Percentiles rank a stretch among this genome's conserved stretches.
phyloP scores from a whole-genome alignment of 345 rosid species.

The Leavenworthia alabamica region DNA sequence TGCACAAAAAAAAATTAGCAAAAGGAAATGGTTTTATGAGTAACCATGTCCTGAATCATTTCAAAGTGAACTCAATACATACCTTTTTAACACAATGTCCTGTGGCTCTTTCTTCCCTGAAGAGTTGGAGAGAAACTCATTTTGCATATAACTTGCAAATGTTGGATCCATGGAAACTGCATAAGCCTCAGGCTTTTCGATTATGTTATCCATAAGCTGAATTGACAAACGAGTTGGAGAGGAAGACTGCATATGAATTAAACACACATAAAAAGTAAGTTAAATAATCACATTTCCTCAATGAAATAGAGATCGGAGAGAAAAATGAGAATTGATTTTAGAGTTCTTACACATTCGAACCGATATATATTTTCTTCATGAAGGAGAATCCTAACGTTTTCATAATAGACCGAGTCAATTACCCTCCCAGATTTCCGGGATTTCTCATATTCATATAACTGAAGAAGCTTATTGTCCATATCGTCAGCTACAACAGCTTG shows the following conservation, averaged over 20 bases:
- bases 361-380: constrained; percentile 89
- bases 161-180: constrained; percentile 84
- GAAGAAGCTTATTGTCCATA: constrained; percentile 81
- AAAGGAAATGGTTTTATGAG: not conserved
- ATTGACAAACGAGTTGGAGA: constrained; percentile 52
- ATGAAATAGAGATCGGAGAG: not conserved
- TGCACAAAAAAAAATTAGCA: constrained; percentile 31
- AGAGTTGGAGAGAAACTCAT: constrained; percentile 55
- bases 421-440: constrained; percentile 54
- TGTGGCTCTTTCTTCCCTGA: constrained; percentile 64
- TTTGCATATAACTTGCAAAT: constrained; percentile 69
- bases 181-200: constrained; percentile 73
- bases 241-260: constrained; percentile 49
- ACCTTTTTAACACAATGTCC: constrained; percentile 62
- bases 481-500: constrained; percentile 88
- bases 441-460: constrained; percentile 71
- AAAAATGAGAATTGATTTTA: not conserved
- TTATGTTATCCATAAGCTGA: constrained; percentile 76
- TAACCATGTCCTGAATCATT: not conserved
- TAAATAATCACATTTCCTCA: not conserved
- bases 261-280: not conserved
- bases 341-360: constrained; percentile 65
- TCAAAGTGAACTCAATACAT: not conserved
- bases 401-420: constrained; percentile 64
- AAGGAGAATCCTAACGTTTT: constrained; percentile 76